Evolutionary conservation across 805 yeast species (phyloP), one percentile per base, ranked within the genome.

Genomic region (Starmerella ratchasimensis): DNA sequence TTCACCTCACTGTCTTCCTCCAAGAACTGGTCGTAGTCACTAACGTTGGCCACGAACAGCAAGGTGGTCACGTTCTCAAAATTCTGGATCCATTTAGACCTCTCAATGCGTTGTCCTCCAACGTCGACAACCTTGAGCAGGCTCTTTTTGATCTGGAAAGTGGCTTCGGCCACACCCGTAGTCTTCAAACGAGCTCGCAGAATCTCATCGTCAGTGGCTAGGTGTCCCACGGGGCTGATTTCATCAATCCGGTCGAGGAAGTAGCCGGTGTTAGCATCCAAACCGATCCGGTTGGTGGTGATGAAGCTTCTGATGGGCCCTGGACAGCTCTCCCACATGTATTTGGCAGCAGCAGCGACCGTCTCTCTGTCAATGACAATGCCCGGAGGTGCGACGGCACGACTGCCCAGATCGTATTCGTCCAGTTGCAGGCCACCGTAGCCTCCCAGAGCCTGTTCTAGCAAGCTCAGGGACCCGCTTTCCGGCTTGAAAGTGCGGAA

Each of bases 11-110:
- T 80, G 57, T 88, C 97, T 58, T 88, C 98, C 60, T 80, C 83
- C 33, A 90, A 60, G 64, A 71, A 74, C 59, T 88, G 94, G 60
- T 88, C 96, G 57, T 82, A 90, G 61, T 90, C 98, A 33, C 83
- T 74, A 19, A 83, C 75, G 0, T 96, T 95, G 15, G 80, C 69
- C 6, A 88, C 94, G 57, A 83, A 90, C 27, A 88, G 57, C 0
- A 93, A 78, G 3, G 93, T 80, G 0, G 94, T 79, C 34, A 88
- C 80, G 44, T 80, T 82, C 52, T 86, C 90, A 59, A 90, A 90
- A 54, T 94, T 82, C 59, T 90, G 93, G 44, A 90, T 84, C 98
- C 98, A 90, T 59, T 90, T 88, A 53, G 80, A 81, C 37, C 98
- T 74, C 62, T 90, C 98, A 3, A 93, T 75, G 51, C 98, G 67